Base-by-base conservation (phyloP, 805 yeast species). In the Candida berthetii region DNA sequence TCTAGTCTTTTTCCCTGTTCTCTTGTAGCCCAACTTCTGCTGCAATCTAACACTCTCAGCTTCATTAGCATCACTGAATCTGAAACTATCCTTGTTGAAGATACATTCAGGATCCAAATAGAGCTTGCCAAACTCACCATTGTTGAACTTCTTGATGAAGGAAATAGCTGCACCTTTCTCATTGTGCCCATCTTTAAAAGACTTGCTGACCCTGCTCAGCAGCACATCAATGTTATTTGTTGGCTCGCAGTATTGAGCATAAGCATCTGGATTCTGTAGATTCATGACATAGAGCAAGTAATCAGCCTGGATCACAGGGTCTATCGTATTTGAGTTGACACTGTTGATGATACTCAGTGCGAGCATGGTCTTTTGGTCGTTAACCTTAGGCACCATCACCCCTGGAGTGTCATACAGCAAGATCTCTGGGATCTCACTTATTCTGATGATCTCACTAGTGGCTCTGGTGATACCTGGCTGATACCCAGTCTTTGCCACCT, bases 321-420 rank as follows among this genome's bases (percentile, higher is more conserved):
- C 36, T 9, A 34, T 22, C 3, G 36, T n/a, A 7, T 34, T 17
- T 9, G 36, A n/a, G 17, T 34, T 34, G 16, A 34, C 17, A 22
- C 36, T 34, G 27, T n/a, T n/a, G 25, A 22, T 34, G 11, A 34
- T n/a, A 20, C 36, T 34, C 7, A 34, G 27, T 7, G 36, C 74
- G 19, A 91, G 65, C 93, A 90, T 86, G 1, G 88, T 78, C 46
- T 80, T 78, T 3, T 73, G 58, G 45, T 74, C 72, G 37, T 73
- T 71, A 9, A 80, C 85, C 17, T 78, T 76, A 0, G 99, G 98
- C 11, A 88, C 61, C 43, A 87, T 78, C 4, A 93, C 90, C 1
- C 99, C 99, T 0, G 99, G 99, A 0, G 97, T 85, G 57, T 93
- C 99, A 50, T 85, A 78, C 7, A 90, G 66, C 44, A 78, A 71